These are phyloP conservation scores for Coriolopsis trogii DNA, from an alignment of 1,284 basidiomycete genomes.

Conservation along the genomic window DNA sequence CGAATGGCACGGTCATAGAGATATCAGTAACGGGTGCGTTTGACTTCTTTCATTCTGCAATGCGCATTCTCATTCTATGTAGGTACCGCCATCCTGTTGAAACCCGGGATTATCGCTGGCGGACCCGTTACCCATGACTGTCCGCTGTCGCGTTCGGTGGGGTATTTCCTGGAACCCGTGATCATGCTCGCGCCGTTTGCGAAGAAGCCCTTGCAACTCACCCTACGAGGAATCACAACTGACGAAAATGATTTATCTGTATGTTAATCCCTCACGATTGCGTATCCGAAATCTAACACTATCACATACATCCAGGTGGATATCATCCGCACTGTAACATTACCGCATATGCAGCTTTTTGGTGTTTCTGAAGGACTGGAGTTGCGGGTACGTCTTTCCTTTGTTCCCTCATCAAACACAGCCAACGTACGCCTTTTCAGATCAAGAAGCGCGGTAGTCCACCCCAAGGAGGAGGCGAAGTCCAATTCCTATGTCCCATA, in stretches of 20 bases:
- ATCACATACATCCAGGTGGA: constrained; percentile 64
- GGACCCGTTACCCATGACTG: constrained; percentile 87
- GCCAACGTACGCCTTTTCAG: constrained; percentile 39
- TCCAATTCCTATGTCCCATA: constrained; percentile 91
- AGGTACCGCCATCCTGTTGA: constrained; percentile 91
- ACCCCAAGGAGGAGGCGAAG: constrained; percentile 91
- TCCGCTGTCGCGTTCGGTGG: constrained; percentile 83
- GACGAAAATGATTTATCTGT: constrained; percentile 66
- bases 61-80: not conserved
- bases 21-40: constrained; percentile 90
- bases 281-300: not conserved
- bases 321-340: constrained; percentile 87
- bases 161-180: constrained; percentile 93
- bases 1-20: constrained; percentile 95
- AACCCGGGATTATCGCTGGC: constrained; percentile 91
- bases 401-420: constrained; percentile 6
- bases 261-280: no score
- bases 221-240: constrained; percentile 88
- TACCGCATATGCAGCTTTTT: constrained; percentile 92
- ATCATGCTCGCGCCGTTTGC: constrained; percentile 92
- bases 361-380: constrained; percentile 88
- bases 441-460: constrained; percentile 94
- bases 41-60: constrained; percentile 1
- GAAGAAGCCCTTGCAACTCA: constrained; percentile 85
- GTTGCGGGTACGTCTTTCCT: constrained; percentile 57